phyloP scores from a whole-genome alignment of 441 rosid species.

The Bruguiera hainesii region DNA sequence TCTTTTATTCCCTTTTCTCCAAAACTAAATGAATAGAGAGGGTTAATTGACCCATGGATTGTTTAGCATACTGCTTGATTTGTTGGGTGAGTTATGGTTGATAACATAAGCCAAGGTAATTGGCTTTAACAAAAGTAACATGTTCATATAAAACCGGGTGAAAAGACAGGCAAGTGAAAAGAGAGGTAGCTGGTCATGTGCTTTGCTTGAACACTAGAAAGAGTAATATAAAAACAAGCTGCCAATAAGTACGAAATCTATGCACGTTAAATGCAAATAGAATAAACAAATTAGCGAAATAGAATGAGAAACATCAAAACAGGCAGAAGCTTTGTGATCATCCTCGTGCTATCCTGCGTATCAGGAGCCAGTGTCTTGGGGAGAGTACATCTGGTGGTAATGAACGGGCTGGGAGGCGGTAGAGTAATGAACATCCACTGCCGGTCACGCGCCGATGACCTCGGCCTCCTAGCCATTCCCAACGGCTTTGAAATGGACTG shows the following conservation, averaged over 20 bases:
- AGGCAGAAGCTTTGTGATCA: neutral
- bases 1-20: too few species aligned
- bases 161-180: too few species aligned
- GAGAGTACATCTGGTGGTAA: constrained; percentile 7
- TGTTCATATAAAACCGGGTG: too few species aligned
- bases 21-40: too few species aligned
- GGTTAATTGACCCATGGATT: too few species aligned
- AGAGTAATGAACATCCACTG: constrained; percentile 20
- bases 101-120: too few species aligned
- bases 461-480: constrained; percentile 11
- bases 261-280: neutral
- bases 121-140: too few species aligned
- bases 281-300: neutral
- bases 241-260: neutral
- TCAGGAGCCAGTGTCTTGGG: neutral
- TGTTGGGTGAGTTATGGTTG: too few species aligned
- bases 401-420: constrained; percentile 14
- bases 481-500: constrained; percentile 16
- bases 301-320: constrained; percentile 6
- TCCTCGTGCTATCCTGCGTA: constrained; percentile 2
- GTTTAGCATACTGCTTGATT: too few species aligned
- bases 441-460: constrained; percentile 14
- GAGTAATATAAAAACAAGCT: too few species aligned
- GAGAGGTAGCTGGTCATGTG: too few species aligned
- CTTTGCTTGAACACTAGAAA: too few species aligned